Evolutionary conservation across 495 filamentous ascomycete genomes (phyloP), one percentile per base, ranked within the genome.

Genomic region (Aspergillus avenaceus): DNA sequence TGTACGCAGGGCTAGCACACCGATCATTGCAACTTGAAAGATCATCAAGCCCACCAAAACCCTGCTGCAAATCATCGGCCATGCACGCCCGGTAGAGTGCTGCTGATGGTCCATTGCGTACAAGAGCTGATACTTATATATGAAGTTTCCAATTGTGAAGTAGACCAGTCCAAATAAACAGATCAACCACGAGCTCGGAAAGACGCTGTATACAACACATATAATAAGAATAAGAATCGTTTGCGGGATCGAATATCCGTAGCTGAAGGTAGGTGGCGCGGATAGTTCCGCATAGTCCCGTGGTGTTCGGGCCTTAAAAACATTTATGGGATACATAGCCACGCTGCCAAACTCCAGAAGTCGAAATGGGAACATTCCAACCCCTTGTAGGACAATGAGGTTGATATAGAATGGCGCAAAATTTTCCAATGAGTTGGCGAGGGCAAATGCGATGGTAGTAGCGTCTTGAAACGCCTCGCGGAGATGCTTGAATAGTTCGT

Each of bases 51-150:
- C 95, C 26, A 96, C 69, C 23, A 95, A 77, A 23, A 97, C 74
- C 16, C 95, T 84, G 53, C 91, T 88, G 68, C 91, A 96, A 29
- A 97, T 95, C 75, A 97, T 93, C 18, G 84, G 80, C 95, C 95
- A 99, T 2, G 91, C 91, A 50, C 84, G 82, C 25, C 95, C 95
- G 0, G 93, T 97, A 5, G 93, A 91, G 62, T 97, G 91, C 52
- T 95, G 91, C 6, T 88, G 85, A 60, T 97, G 91, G 63, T 97
- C 91, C 95, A 99, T 97, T 8, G 95, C 90, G 65, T 97, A 99
- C 4, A 99, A 75, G 5, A 99, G 77, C 68, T 97, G 95, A 61
- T 97, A 97, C 64, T 99, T 99, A 79, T 97, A 96, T 23, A 90
- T 91, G 60, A 92, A 95, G 58, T 88, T 85, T 22, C 95, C 95